Evolutionary conservation across 495 filamentous ascomycete genomes (phyloP).

Genomic region (Trichocladium uniseriatum): DNA sequence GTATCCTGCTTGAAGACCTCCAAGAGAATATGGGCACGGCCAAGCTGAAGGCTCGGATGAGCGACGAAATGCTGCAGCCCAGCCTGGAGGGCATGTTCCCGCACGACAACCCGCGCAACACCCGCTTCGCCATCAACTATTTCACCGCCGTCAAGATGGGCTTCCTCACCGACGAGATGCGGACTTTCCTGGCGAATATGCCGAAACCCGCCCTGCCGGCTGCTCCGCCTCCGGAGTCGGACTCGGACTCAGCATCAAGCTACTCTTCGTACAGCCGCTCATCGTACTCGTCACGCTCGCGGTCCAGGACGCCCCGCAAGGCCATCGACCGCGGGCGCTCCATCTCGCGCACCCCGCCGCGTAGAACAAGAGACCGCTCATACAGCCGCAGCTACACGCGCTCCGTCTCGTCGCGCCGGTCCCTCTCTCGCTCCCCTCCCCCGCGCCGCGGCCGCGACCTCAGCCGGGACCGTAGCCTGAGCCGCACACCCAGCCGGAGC

Average conservation of each 20-base stretch:
- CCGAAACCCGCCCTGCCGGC: conserved; percentile 67
- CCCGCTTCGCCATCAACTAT: conserved; percentile 97
- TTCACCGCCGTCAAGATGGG: conserved; percentile 97
- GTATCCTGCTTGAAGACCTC: conserved; percentile 92
- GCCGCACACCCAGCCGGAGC: conserved; percentile 15
- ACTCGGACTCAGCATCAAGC: conserved; percentile 54
- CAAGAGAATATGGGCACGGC: conserved; percentile 76
- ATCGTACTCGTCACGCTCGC: conserved; percentile 43
- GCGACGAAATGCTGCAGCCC: conserved; percentile 66
- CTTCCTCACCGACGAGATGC: conserved; percentile 87
- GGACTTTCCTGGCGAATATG: conserved; percentile 76
- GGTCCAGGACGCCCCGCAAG: conserved; percentile 26
- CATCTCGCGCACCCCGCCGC: conserved; percentile 33
- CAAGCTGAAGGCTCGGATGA: conserved; percentile 64
- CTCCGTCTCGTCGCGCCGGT: conserved; percentile 28
- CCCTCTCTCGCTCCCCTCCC: conserved; percentile 24
- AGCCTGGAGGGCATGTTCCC: conserved; percentile 87
- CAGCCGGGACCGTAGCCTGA: conserved; percentile 16
- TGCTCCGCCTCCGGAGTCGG: conserved; percentile 45
- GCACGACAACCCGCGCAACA: conserved; percentile 74
- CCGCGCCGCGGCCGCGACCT: conserved; percentile 17
- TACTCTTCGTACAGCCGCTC: conserved; percentile 51
- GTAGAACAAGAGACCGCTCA: conserved; percentile 26
- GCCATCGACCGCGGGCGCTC: conserved; percentile 21
- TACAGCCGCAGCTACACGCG: conserved; percentile 34